Conservation (phyloP, 2,329 filamentous ascomycete species). For the Fusarium sp. region DNA sequence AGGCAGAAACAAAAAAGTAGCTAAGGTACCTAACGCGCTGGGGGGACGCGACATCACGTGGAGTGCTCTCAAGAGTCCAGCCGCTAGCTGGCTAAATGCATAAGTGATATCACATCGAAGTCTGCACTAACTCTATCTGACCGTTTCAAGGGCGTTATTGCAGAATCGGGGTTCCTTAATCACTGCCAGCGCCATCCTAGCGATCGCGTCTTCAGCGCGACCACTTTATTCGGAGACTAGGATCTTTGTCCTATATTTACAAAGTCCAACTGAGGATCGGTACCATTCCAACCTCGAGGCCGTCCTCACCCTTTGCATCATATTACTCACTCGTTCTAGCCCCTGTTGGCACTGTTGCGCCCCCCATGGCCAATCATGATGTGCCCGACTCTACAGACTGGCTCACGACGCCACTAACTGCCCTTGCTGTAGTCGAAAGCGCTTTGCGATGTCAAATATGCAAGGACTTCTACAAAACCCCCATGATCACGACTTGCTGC, state of each 20-base stretch:
- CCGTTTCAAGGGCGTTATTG: not conserved
- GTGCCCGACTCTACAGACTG: constrained; percentile 87
- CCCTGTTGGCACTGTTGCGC: not conserved
- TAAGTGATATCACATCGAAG: too few relatives aligned
- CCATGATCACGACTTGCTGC: constrained; percentile 92
- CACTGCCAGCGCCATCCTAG: constrained; percentile 18
- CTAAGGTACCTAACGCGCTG: constrained; percentile 34
- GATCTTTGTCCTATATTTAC: not conserved
- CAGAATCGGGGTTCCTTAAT: not conserved
- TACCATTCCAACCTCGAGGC: not conserved
- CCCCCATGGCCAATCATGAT: constrained; percentile 47
- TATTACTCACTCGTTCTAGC: not conserved
- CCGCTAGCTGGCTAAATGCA: not conserved
- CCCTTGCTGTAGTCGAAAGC: constrained; percentile 78
- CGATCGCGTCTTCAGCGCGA: constrained; percentile 40
- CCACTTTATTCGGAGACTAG: constrained; percentile 11
- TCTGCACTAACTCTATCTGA: too few relatives aligned
- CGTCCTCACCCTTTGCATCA: not conserved
- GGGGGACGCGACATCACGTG: constrained; percentile 51
- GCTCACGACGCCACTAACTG: constrained; percentile 74
- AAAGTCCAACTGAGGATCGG: not conserved
- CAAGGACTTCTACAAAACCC: constrained; percentile 95
- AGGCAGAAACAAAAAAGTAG: not conserved
- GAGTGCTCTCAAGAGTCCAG: not conserved
- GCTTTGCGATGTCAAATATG: constrained; percentile 94